Conservation (phyloP, 192 early-diverging fungal species). For the Backusella sp. region DNA sequence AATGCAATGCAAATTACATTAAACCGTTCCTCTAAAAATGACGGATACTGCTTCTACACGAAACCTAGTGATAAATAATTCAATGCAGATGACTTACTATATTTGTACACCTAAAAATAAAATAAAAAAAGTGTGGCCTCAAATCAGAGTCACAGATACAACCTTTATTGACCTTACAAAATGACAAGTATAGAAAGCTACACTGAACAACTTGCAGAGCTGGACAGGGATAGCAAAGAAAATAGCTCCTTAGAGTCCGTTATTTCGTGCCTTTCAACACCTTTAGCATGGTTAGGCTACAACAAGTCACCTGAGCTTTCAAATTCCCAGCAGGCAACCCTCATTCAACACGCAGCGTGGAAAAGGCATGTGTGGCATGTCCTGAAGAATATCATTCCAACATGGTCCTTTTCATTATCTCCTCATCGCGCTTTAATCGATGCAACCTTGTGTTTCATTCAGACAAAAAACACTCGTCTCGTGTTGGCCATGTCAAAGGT, state of each 20-base stretch:
- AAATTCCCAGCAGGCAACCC: background rate
- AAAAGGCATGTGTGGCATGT: conserved; percentile 16
- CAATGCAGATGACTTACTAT: background rate
- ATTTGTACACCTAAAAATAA: background rate
- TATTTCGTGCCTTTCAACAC: background rate
- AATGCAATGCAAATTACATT: background rate
- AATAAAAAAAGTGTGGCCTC: background rate
- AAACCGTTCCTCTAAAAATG: background rate
- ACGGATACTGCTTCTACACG: too few species aligned
- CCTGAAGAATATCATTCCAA: background rate
- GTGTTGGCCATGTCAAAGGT: conserved; percentile 1
- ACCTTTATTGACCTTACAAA: background rate
- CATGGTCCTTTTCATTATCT: conserved; percentile 10
- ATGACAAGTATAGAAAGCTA: background rate
- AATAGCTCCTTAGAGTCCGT: background rate
- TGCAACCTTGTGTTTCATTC: background rate
- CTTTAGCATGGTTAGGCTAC: conserved; percentile 3
- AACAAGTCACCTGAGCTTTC: background rate
- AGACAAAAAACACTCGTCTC: background rate
- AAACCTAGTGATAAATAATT: background rate
- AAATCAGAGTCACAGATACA: background rate
- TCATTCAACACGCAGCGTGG: conserved; percentile 8
- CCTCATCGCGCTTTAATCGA: background rate
- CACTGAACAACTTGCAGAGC: background rate
- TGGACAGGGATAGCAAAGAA: background rate